Conservation (phyloP, 805 yeast genomes). For the Cyberlindnera galapagoensis region DNA sequence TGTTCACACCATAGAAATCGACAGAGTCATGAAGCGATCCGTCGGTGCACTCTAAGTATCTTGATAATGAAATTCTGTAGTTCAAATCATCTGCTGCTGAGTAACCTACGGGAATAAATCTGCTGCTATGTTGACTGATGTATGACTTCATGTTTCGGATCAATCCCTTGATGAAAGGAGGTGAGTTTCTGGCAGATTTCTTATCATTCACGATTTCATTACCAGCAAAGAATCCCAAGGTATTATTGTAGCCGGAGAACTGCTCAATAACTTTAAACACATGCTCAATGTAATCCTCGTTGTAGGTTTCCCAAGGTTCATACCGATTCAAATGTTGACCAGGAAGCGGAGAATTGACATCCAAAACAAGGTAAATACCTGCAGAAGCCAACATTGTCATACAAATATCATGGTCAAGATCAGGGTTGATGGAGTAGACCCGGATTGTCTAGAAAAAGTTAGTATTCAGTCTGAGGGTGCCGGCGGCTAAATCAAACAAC, state of each 20-base stretch:
- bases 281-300: constrained; percentile 60
- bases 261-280: constrained; percentile 74
- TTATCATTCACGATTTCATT: constrained; percentile 85
- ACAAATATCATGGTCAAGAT: constrained; percentile 77
- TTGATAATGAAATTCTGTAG: constrained; percentile 70
- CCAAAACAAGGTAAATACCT: constrained; percentile 86
- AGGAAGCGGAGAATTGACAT: constrained; percentile 81
- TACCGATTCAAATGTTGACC: constrained; percentile 80
- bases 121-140: constrained; percentile 47
- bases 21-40: constrained; percentile 42
- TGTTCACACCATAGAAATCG: constrained; percentile 91
- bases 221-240: constrained; percentile 88
- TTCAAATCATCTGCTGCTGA: constrained; percentile 92
- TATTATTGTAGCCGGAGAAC: constrained; percentile 79
- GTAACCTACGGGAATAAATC: constrained; percentile 85
- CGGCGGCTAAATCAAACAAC: too few relatives aligned
- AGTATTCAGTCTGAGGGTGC: neutral
- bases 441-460: constrained; percentile 46
- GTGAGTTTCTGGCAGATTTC: constrained; percentile 59
- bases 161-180: constrained; percentile 71
- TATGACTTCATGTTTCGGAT: constrained; percentile 77
- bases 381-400: constrained; percentile 90
- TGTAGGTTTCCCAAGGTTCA: constrained; percentile 91
- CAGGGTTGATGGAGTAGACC: constrained; percentile 81
- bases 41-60: constrained; percentile 68